Conservation (phyloP, 257 asterid genomes). For the Primulina eburnea region DNA sequence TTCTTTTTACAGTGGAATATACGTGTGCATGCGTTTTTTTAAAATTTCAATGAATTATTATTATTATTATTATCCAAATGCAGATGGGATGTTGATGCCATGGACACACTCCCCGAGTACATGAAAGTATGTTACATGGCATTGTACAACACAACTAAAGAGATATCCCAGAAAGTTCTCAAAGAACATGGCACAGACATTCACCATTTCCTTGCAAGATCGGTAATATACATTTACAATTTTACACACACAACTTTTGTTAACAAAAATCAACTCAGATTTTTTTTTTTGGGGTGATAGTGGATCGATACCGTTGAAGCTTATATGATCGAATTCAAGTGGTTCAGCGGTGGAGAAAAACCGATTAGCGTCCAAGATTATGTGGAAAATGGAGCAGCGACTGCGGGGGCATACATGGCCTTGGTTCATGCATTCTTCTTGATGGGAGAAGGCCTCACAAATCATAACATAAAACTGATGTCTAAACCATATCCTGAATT, state of each 20-base stretch:
- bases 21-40: too few relatives aligned
- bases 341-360: slow-evolving; percentile 21
- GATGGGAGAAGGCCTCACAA: slow-evolving; percentile 22
- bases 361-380: slow-evolving; percentile 20
- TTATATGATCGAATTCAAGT: slow-evolving; percentile 26
- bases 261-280: too few relatives aligned
- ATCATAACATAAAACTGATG: slow-evolving; percentile 15
- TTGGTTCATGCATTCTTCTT: slow-evolving; percentile 30
- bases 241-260: background rate
- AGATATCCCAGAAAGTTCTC: slow-evolving; percentile 33
- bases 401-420: slow-evolving; percentile 33
- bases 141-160: slow-evolving; percentile 39
- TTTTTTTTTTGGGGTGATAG: background rate
- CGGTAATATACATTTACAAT: slow-evolving; percentile 21
- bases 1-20: too few relatives aligned
- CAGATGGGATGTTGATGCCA: slow-evolving; percentile 41
- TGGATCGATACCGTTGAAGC: slow-evolving; percentile 27
- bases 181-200: slow-evolving; percentile 36
- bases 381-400: slow-evolving; percentile 22
- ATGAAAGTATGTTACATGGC: slow-evolving; percentile 49
- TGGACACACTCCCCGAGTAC: slow-evolving; percentile 41
- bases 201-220: slow-evolving; percentile 27
- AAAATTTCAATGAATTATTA: too few relatives aligned
- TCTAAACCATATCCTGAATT: slow-evolving; percentile 24
- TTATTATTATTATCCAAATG: too few relatives aligned